Evolutionary conservation across 2,329 filamentous ascomycete species (phyloP).

Genomic region (Xylariales sp.): DNA sequence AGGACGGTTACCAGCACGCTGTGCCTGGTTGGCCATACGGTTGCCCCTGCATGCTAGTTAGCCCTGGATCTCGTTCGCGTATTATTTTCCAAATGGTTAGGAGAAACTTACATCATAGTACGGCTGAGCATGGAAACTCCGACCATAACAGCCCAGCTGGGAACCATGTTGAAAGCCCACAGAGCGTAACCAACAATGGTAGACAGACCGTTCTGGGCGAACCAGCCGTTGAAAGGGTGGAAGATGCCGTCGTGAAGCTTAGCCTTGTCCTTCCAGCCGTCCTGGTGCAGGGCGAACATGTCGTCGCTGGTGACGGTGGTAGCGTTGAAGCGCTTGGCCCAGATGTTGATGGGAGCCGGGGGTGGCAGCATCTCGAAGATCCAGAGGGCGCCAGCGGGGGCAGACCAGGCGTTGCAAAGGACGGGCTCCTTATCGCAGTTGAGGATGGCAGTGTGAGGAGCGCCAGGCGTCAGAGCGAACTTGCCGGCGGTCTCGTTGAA

Average conservation of each 20-base stretch:
- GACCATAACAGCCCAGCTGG: slow-evolving; percentile 78
- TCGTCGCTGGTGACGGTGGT: slow-evolving; percentile 63
- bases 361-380: slow-evolving; percentile 63
- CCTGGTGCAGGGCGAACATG: slow-evolving; percentile 57
- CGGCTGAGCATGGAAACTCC: slow-evolving; percentile 68
- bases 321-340: slow-evolving; percentile 63
- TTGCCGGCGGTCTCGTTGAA: slow-evolving; percentile 62
- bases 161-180: slow-evolving; percentile 61
- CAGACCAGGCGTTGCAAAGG: slow-evolving; percentile 71
- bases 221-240: slow-evolving; percentile 69
- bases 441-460: slow-evolving; percentile 64
- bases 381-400: slow-evolving; percentile 61
- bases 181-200: slow-evolving; percentile 64
- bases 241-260: slow-evolving; percentile 57
- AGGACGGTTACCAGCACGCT: slow-evolving; percentile 16
- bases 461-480: slow-evolving; percentile 54
- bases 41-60: slow-evolving; percentile 14
- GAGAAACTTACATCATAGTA: slow-evolving; percentile 66
- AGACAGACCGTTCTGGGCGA: slow-evolving; percentile 58
- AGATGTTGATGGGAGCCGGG: slow-evolving; percentile 59
- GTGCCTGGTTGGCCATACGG: slow-evolving; percentile 18
- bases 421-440: slow-evolving; percentile 73
- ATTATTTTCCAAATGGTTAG: not conserved
- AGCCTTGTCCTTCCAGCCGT: slow-evolving; percentile 36
- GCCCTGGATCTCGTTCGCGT: slow-evolving; percentile 7